A percentile compares a stretch with the other conserved stretches of the same genome.
These are phyloP conservation scores for Ceratocystis destructans DNA, from an alignment of 2,329 filamentous ascomycete species.

Conservation along the genomic window DNA sequence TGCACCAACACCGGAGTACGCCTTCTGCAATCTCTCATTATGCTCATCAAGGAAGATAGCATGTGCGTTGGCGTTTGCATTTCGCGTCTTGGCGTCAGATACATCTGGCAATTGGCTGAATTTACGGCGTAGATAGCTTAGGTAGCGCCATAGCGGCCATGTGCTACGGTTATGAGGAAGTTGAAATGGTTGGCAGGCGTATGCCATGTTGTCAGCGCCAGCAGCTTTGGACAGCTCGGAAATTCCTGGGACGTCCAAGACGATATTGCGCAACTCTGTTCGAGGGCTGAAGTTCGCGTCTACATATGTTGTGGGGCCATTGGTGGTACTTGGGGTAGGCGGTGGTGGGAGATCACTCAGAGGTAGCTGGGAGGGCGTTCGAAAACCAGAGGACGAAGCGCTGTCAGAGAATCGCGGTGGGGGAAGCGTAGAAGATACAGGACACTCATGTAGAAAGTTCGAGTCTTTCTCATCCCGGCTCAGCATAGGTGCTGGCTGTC, in stretches of 20 bases:
- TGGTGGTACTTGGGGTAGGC: neutral
- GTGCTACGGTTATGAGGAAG: constrained; percentile 7
- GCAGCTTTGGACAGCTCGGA: neutral
- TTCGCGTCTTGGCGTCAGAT: neutral
- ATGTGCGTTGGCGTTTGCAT: neutral
- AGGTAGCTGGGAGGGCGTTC: neutral
- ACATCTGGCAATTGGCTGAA: neutral
- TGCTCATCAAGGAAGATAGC: neutral
- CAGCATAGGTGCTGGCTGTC: neutral
- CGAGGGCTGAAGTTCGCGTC: no score
- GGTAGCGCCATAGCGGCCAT: constrained; percentile 17
- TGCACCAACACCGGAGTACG: constrained; percentile 5
- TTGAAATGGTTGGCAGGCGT: constrained; percentile 7
- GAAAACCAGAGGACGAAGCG: neutral
- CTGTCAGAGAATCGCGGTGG: neutral
- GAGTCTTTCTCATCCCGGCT: neutral
- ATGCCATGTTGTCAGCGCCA: neutral
- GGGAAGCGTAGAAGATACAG: neutral
- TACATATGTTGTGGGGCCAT: no score
- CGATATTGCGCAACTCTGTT: neutral
- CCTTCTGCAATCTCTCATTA: constrained; percentile 6
- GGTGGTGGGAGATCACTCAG: neutral
- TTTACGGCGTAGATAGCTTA: constrained; percentile 15
- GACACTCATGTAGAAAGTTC: neutral
- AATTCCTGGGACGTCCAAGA: neutral